A percentile compares a stretch with the other conserved stretches of the same genome.
Evolutionary conservation across 2,329 filamentous ascomycete species (phyloP).

Genomic region (Pseudogymnoascus sp.): DNA sequence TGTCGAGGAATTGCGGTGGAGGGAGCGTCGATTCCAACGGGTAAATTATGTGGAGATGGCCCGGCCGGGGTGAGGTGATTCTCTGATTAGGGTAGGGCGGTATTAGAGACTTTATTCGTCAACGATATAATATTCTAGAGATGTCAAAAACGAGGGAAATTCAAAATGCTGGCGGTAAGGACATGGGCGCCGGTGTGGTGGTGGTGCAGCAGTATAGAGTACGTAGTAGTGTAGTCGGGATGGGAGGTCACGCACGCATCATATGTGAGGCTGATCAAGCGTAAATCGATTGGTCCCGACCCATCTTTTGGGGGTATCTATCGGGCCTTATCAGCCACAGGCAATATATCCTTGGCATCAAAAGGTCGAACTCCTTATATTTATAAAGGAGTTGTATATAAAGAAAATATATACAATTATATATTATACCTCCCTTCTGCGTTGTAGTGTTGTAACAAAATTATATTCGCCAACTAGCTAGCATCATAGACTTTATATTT

Average conservation of each 20-base stretch:
- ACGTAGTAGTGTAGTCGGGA: conserved; percentile 6
- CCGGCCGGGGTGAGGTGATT: neutral
- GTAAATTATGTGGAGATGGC: neutral
- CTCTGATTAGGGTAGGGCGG: neutral
- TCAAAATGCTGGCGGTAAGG: conserved; percentile 3
- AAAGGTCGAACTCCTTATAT: neutral
- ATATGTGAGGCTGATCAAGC: conserved; percentile 8
- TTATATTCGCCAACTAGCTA: neutral
- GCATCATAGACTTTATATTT: neutral
- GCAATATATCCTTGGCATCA: neutral
- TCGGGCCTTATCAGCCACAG: conserved; percentile 5
- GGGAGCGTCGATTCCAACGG: neutral
- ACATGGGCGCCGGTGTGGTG: neutral
- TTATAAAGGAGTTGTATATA: neutral
- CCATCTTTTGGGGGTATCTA: conserved; percentile 5
- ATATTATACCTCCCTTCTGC: neutral
- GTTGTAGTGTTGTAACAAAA: neutral
- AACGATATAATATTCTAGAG: neutral
- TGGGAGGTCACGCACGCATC: conserved; percentile 8
- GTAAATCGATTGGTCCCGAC: conserved; percentile 8
- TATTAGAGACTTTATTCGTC: conserved; percentile 7
- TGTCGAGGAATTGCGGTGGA: conserved; percentile 7
- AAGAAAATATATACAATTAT: neutral
- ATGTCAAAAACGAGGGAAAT: neutral
- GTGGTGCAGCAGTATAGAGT: neutral